These are phyloP conservation scores for Yamadazyma dushanensis DNA, from an alignment of 1,139 yeast genomes.

Conservation along the genomic window DNA sequence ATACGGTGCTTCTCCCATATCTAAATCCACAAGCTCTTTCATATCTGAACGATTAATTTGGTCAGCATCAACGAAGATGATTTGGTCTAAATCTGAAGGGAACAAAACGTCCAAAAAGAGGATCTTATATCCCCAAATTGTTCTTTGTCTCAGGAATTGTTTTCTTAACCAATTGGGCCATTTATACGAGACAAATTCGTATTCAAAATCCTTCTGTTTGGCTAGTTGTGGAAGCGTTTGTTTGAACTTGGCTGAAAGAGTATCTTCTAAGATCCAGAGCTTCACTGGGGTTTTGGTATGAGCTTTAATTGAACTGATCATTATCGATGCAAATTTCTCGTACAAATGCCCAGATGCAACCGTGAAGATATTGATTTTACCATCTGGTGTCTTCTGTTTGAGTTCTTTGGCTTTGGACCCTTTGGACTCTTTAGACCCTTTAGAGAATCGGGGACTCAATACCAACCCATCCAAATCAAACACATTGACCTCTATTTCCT, in stretches of 20 bases:
- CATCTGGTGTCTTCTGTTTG: constrained; percentile 51
- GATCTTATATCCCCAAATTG: constrained; percentile 87
- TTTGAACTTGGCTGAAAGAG: constrained; percentile 68
- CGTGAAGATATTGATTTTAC: constrained; percentile 78
- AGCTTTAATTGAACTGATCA: constrained; percentile 78
- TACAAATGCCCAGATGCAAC: constrained; percentile 80
- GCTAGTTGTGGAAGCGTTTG: constrained; percentile 63
- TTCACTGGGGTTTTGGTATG: constrained; percentile 66
- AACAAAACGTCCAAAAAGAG: constrained; percentile 83
- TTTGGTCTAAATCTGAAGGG: constrained; percentile 72
- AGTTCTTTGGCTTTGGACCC: constrained; percentile 1
- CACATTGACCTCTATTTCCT: constrained; percentile 25
- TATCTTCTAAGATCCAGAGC: constrained; percentile 87
- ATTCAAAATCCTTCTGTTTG: constrained; percentile 55
- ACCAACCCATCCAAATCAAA: constrained; percentile 47
- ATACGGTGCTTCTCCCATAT: constrained; percentile 75
- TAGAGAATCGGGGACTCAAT: constrained; percentile 43
- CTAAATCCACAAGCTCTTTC: constrained; percentile 62
- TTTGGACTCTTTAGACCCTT: constrained; percentile 26
- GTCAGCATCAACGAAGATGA: constrained; percentile 86
- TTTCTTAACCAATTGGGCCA: constrained; percentile 91
- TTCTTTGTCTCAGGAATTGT: constrained; percentile 75
- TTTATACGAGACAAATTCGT: constrained; percentile 73
- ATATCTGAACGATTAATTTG: constrained; percentile 76
- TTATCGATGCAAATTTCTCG: constrained; percentile 69